These are phyloP conservation scores for Penicillium sp. DNA, from an alignment of 2,329 filamentous ascomycete genomes.

Conservation along the genomic window DNA sequence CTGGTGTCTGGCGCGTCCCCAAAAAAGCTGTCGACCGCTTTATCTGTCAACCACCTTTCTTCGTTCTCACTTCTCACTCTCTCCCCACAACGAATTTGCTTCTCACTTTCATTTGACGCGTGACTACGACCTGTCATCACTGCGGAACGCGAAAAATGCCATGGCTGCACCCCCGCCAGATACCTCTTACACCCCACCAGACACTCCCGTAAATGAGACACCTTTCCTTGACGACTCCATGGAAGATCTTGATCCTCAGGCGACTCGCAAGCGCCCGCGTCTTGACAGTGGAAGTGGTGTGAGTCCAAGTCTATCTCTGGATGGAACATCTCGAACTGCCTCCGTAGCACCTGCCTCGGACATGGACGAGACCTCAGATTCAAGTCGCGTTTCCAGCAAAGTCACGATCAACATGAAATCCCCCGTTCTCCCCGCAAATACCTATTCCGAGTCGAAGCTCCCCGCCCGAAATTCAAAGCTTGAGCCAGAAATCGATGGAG, in stretches of 20 bases:
- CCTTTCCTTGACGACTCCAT: conserved; percentile 36
- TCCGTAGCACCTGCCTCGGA: conserved; percentile 29
- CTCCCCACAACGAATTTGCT: conserved; percentile 2
- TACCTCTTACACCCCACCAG: conserved; percentile 45
- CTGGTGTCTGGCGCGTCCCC: conserved; percentile 21
- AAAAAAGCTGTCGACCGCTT: conserved; percentile 23
- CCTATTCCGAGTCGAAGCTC: conserved; percentile 16
- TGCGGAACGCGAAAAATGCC: conserved; percentile 39
- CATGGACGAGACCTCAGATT: conserved; percentile 31
- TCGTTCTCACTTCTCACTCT: conserved; percentile 4
- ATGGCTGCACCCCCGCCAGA: conserved; percentile 51
- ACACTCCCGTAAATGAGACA: conserved; percentile 31
- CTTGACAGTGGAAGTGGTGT: conserved; percentile 47
- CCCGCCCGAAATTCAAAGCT: conserved; percentile 4
- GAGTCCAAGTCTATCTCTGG: conserved; percentile 36
- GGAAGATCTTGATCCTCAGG: conserved; percentile 43
- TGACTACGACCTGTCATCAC: conserved; percentile 1
- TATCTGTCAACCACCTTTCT: conserved; percentile 1
- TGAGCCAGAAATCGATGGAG: conserved; percentile 19
- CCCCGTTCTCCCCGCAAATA: conserved; percentile 22
- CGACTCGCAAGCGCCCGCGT: conserved; percentile 50
- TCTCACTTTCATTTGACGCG: conserved; percentile 4
- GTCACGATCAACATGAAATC: conserved; percentile 53
- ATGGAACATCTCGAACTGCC: conserved; percentile 26
- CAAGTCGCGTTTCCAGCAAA: conserved; percentile 44